Percentiles rank a stretch among this genome's conserved stretches.
phyloP scores from a whole-genome alignment of 2,329 filamentous ascomycete species.

The Fusarium staphyleae region DNA sequence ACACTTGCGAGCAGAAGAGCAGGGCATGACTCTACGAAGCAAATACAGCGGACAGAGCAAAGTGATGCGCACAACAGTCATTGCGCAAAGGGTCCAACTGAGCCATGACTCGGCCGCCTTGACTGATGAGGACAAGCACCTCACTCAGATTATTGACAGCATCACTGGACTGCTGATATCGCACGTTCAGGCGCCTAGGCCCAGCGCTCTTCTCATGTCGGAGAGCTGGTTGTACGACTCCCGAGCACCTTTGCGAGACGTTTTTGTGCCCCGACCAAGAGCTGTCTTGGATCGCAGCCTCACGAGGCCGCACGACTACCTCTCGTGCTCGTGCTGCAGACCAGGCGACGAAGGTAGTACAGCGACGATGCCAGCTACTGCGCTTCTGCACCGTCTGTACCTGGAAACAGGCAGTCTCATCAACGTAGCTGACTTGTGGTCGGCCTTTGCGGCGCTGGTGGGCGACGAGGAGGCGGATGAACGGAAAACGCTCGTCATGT shows the following conservation, averaged over 20 bases:
- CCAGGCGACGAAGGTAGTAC: constrained; percentile 57
- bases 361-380: constrained; percentile 71
- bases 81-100: constrained; percentile 82
- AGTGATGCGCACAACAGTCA: constrained; percentile 76
- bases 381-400: constrained; percentile 81
- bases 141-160: constrained; percentile 70
- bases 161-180: constrained; percentile 40
- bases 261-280: constrained; percentile 77
- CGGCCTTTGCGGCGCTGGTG: constrained; percentile 73
- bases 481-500: constrained; percentile 71
- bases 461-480: constrained; percentile 54
- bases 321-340: constrained; percentile 74
- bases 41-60: constrained; percentile 76
- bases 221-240: constrained; percentile 81
- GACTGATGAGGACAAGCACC: constrained; percentile 73
- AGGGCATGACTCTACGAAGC: constrained; percentile 67
- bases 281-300: constrained; percentile 75
- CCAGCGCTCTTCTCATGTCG: constrained; percentile 63
- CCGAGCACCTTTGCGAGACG: constrained; percentile 71
- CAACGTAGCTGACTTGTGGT: constrained; percentile 82
- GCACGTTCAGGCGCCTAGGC: constrained; percentile 36
- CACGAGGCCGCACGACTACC: constrained; percentile 76
- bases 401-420: constrained; percentile 78
- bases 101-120: constrained; percentile 76
- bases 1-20: constrained; percentile 52